Conservation (phyloP, 768 basidiomycete genomes). For the Leccinum truebloodii region DNA sequence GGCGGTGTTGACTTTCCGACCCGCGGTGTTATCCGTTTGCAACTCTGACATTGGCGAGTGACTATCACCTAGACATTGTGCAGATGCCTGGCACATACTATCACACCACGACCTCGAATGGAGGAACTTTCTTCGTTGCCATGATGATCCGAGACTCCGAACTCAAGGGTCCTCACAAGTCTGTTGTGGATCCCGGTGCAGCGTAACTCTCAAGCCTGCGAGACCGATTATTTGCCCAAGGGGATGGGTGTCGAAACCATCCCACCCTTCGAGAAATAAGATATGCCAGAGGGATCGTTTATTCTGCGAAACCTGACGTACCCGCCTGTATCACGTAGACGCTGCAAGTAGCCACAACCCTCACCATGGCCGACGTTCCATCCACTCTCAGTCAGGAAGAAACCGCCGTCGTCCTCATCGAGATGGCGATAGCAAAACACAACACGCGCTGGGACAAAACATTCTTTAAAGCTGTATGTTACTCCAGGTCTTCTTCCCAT, state of each 20-base stretch:
- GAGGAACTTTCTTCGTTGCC: not conserved
- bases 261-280: not conserved
- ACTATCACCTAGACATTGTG: not conserved
- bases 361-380: conserved; percentile 27
- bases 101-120: not conserved
- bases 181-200: not conserved
- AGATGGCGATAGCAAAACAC: conserved; percentile 62
- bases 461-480: conserved; percentile 71
- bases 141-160: not conserved
- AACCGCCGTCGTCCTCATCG: conserved; percentile 58
- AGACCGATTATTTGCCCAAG: conserved; percentile 2
- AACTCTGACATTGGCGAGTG: not conserved
- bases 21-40: too few species aligned
- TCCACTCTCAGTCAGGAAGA: conserved; percentile 58
- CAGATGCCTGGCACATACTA: not conserved
- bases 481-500: not conserved
- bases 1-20: too few species aligned
- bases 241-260: not conserved
- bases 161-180: not conserved
- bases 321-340: conserved; percentile 9
- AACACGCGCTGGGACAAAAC: conserved; percentile 57
- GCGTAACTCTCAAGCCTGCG: not conserved
- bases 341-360: not conserved
- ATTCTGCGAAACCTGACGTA: not conserved
- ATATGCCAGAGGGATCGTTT: not conserved